Evolutionary conservation across 306 rosid species (phyloP).

Genomic region (Quercus suber): DNA sequence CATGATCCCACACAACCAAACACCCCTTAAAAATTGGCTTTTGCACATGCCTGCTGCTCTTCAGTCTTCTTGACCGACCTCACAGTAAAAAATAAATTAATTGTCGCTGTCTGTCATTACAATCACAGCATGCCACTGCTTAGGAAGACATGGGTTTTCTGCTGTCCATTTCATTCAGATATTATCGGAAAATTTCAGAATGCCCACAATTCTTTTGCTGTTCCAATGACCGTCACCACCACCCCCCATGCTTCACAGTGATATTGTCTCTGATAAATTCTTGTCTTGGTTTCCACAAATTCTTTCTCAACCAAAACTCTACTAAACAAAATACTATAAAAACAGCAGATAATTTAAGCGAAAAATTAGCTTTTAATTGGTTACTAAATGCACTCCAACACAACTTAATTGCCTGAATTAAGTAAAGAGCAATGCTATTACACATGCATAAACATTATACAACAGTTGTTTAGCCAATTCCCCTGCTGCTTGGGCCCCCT

Average conservation of each 20-base stretch:
- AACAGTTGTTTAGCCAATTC: too few species aligned
- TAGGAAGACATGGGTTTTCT: conserved; percentile 27
- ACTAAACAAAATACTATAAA: background rate
- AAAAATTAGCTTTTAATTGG: too few species aligned
- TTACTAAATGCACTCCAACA: too few species aligned
- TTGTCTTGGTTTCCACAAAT: background rate
- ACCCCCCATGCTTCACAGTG: background rate
- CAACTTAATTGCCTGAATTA: too few species aligned
- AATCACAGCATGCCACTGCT: conserved; percentile 45
- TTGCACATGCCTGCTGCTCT: conserved; percentile 65
- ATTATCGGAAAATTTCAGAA: conserved; percentile 35
- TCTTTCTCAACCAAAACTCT: background rate
- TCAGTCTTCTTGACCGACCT: conserved; percentile 18
- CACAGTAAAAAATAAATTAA: conserved; percentile 10
- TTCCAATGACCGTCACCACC: background rate
- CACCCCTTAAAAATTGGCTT: conserved; percentile 59
- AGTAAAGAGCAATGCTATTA: too few species aligned
- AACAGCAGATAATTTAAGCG: too few species aligned
- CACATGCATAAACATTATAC: too few species aligned
- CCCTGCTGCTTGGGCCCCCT: too few species aligned
- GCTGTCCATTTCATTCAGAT: conserved; percentile 63
- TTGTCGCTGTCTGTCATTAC: conserved; percentile 59
- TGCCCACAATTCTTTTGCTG: conserved; percentile 23
- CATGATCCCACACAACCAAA: conserved; percentile 17
- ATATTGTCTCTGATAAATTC: background rate